phyloP scores from a whole-genome alignment of 169 alveolate species.

The Babesia gibsoni region DNA sequence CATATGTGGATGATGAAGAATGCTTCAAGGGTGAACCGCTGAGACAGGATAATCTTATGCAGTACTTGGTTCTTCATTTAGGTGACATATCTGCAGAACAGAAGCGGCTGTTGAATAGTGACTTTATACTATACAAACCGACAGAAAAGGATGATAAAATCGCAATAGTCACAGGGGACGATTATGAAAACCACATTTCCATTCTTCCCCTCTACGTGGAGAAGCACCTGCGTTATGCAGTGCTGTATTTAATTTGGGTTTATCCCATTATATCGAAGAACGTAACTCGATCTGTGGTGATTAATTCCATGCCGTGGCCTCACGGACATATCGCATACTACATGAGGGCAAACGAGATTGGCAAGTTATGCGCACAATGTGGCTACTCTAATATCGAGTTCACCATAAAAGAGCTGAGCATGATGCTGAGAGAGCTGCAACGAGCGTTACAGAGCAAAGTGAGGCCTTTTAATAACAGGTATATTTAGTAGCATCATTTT shows the following conservation, averaged over 20 bases:
- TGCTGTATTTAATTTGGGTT: conserved; percentile 50
- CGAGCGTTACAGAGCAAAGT: background rate
- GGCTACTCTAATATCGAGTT: conserved; percentile 45
- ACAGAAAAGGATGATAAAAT: background rate
- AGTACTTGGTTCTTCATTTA: background rate
- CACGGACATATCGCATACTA: conserved; percentile 29
- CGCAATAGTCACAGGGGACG: background rate
- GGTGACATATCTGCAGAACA: background rate
- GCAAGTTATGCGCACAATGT: conserved; percentile 18
- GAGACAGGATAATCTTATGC: conserved; percentile 38
- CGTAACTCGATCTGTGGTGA: conserved; percentile 22
- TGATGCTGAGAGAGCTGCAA: conserved; percentile 40
- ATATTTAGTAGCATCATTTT: background rate
- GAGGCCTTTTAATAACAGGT: conserved; percentile 6
- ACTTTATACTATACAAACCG: background rate
- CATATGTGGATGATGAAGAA: conserved; percentile 4
- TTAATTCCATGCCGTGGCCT: conserved; percentile 50
- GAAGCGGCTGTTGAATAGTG: background rate
- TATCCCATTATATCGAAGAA: conserved; percentile 50
- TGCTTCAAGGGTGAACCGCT: conserved; percentile 28
- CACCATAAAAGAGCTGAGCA: conserved; percentile 33
- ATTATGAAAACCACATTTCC: conserved; percentile 5
- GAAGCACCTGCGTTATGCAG: conserved; percentile 45
- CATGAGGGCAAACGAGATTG: conserved; percentile 12
- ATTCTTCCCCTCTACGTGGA: conserved; percentile 23